These are phyloP conservation scores for Calonectria fujianensis DNA, from an alignment of 2,329 filamentous ascomycete species.

Conservation along the genomic window DNA sequence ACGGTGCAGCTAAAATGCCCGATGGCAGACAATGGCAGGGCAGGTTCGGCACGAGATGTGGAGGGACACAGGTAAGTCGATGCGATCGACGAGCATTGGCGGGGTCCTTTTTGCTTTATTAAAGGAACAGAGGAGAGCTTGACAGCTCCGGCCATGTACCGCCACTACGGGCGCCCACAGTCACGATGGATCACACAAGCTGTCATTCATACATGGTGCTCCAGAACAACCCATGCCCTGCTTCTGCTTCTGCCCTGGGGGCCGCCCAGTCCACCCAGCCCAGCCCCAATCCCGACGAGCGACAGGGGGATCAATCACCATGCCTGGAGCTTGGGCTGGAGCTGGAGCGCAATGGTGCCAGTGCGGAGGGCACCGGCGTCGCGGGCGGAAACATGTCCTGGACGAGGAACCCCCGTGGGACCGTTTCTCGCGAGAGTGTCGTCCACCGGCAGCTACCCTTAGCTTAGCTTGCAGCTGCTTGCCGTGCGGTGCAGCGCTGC, in stretches of 20 bases:
- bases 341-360: constrained; percentile 38
- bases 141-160: constrained; percentile 24
- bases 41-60: constrained; percentile 22
- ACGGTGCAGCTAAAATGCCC: constrained; percentile 4
- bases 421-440: constrained; percentile 23
- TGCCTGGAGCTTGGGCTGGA: constrained; percentile 22
- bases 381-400: constrained; percentile 30
- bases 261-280: constrained; percentile 13
- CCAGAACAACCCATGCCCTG: constrained; percentile 19
- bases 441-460: constrained; percentile 19
- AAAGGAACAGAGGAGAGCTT: constrained; percentile 30
- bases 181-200: constrained; percentile 36
- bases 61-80: constrained; percentile 16
- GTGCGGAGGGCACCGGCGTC: constrained; percentile 41
- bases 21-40: constrained; percentile 8
- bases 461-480: constrained; percentile 14
- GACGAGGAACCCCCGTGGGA: constrained; percentile 18
- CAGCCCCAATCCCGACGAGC: constrained; percentile 27
- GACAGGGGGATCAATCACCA: constrained; percentile 20
- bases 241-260: constrained; percentile 2
- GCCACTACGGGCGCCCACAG: constrained; percentile 21
- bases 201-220: constrained; percentile 35
- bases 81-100: constrained; percentile 33
- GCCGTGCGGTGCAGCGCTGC: constrained; percentile 15
- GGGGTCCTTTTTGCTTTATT: constrained; percentile 38